Conservation (phyloP, 306 rosid species). For the Senna tora region DNA sequence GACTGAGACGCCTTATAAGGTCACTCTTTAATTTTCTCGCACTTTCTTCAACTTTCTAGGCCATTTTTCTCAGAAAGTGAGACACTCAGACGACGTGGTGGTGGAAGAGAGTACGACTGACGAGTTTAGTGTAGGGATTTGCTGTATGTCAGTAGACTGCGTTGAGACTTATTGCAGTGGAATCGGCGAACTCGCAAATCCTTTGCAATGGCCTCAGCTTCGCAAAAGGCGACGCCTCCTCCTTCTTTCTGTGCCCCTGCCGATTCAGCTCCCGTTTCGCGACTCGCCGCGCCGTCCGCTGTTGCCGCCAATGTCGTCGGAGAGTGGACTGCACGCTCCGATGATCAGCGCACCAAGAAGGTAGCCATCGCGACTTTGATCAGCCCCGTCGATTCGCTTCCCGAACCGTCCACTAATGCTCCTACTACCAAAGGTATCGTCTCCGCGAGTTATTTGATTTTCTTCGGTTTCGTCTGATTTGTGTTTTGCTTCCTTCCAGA, state of each 20-base stretch:
- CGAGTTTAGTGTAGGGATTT: slow-evolving; percentile 32
- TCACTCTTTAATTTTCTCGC: not conserved
- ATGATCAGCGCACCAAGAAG: slow-evolving; percentile 56
- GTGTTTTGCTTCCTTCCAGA: not conserved
- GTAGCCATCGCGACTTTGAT: slow-evolving; percentile 53
- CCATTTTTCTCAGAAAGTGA: not conserved
- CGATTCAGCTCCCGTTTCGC: slow-evolving; percentile 38
- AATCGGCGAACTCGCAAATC: slow-evolving; percentile 62
- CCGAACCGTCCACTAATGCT: slow-evolving; percentile 60
- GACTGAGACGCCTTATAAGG: no score
- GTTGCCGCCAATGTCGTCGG: slow-evolving; percentile 48
- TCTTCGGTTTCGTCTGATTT: not conserved
- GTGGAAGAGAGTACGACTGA: slow-evolving; percentile 30
- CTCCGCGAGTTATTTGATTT: not conserved
- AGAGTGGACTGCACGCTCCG: slow-evolving; percentile 56
- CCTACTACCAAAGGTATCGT: slow-evolving; percentile 58
- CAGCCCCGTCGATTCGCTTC: slow-evolving; percentile 44
- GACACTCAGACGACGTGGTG: slow-evolving; percentile 17
- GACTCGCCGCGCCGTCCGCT: slow-evolving; percentile 35
- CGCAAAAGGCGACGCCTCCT: slow-evolving; percentile 65
- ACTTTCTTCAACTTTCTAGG: not conserved
- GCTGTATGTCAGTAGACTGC: slow-evolving; percentile 83
- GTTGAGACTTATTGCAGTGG: slow-evolving; percentile 55
- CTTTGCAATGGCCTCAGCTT: slow-evolving; percentile 79
- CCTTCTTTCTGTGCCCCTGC: slow-evolving; percentile 25